Base-by-base conservation (phyloP, 1,284 basidiomycete genomes). In the Melampsora americana region DNA sequence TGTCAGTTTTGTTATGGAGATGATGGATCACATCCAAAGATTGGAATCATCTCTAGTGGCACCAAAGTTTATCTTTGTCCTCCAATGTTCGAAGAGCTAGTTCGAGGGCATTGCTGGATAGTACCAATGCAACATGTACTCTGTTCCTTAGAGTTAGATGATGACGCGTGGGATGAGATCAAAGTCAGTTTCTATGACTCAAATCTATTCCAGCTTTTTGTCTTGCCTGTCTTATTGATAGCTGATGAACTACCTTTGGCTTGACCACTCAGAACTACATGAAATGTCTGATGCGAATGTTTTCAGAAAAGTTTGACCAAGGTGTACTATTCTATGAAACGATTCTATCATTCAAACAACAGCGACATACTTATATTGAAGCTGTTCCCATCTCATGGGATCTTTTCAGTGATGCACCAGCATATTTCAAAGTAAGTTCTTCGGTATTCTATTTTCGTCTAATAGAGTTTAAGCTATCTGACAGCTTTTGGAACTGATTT, bases 81-180 rank as follows among this genome's bases (percentile, higher is more conserved):
- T 80, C 94, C 95, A 0, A 84, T 89, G 32, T 88, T 86, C 42
- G 94, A 99, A 81, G 92, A 95, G 80, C 86, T 99, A 7, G 88
- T 93, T 0, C 86, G 88, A 0, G 93, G 93, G 0, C 96, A 99
- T 81, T 94, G 93, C 81, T 85, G 93, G 44, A 98, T 99, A 79
- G 93, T 97, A 1, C 96, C 96, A 0, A 91, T 97, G 61, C 92
- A 95, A 79, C 96, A 99, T 83, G 90, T 93, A 82, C 83, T 99
- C 56, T 90, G 89, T 73, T 90, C 90, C 85, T 86, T 99, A 1
- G 96, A 99, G 83, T 91, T 90, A 28, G 96, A 99, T 80, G 95
- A 98, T 79, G 95, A 99, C 81, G 91, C 95, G 50, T 99, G 96
- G 96, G 94, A 96, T 78, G 94, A 97, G 87, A 89, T 93, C 77